These are phyloP conservation scores for Cephaloascus fragrans DNA, from an alignment of 805 yeast genomes.

Conservation along the genomic window DNA sequence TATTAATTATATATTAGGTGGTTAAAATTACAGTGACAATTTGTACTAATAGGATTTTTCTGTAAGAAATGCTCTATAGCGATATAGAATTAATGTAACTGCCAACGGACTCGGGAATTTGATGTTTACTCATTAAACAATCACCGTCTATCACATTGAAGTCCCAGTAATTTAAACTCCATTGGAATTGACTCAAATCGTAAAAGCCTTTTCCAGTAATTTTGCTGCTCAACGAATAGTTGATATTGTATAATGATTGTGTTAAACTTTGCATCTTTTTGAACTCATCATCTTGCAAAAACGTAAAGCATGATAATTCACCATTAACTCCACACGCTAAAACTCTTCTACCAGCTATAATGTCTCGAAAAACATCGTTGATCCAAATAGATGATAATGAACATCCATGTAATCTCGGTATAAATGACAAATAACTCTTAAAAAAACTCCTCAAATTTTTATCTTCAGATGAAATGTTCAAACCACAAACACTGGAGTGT, in stretches of 20 bases:
- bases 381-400: constrained; percentile 21
- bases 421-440: constrained; percentile 13
- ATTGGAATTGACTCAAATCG: constrained; percentile 7
- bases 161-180: constrained; percentile 6
- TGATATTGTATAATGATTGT: too few relatives aligned
- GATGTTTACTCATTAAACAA: not conserved
- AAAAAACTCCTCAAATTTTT: constrained; percentile 1
- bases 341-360: constrained; percentile 5
- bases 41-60: too few relatives aligned
- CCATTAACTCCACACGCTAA: constrained; percentile 28
- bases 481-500: constrained; percentile 7
- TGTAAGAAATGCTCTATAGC: too few relatives aligned
- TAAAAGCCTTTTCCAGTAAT: not conserved
- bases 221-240: constrained; percentile 2
- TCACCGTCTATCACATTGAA: constrained; percentile 8
- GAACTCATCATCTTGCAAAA: constrained; percentile 3
- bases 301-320: constrained; percentile 17
- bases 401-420: constrained; percentile 19
- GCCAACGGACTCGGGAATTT: not conserved
- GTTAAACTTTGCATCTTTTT: not conserved
- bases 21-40: too few relatives aligned
- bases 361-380: constrained; percentile 2
- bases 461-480: constrained; percentile 2
- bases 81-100: not conserved
- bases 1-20: too few relatives aligned